Conservation (phyloP, 192 early-diverging fungal genomes). For the Funneliformis geosporum region DNA sequence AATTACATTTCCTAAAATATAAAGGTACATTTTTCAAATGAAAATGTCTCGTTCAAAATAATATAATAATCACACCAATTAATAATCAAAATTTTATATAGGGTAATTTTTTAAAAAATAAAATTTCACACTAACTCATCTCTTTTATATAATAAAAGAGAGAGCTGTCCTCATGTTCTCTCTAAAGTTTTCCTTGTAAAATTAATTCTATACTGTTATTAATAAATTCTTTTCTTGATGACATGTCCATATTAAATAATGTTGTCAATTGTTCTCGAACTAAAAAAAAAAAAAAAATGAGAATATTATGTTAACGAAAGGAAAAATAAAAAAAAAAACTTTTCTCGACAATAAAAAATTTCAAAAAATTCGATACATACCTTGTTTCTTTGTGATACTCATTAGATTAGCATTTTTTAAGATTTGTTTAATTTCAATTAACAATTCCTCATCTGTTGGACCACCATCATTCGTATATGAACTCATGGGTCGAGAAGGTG, state of each 20-base stretch:
- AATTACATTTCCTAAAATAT: not conserved
- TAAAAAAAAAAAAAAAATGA: constrained; percentile 30
- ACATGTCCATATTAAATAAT: constrained; percentile 83
- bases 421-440: constrained; percentile 71
- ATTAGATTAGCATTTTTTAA: constrained; percentile 89
- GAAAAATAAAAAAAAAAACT: not conserved
- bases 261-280: constrained; percentile 87
- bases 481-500: constrained; percentile 10
- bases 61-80: not conserved
- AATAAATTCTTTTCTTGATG: constrained; percentile 79
- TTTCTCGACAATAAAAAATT: not conserved
- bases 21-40: not conserved
- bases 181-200: constrained; percentile 48
- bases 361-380: constrained; percentile 34
- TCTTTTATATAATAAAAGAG: not conserved
- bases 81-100: not conserved
- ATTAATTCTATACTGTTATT: constrained; percentile 81
- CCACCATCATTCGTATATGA: constrained; percentile 30
- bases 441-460: constrained; percentile 71
- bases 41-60: not conserved
- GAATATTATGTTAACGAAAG: not conserved
- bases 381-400: constrained; percentile 99
- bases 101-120: not conserved
- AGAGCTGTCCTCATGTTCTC: not conserved
- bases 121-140: not conserved